Base-by-base conservation (phyloP, 371 early-diverging fungal genomes). In the Mortierella sp. region DNA sequence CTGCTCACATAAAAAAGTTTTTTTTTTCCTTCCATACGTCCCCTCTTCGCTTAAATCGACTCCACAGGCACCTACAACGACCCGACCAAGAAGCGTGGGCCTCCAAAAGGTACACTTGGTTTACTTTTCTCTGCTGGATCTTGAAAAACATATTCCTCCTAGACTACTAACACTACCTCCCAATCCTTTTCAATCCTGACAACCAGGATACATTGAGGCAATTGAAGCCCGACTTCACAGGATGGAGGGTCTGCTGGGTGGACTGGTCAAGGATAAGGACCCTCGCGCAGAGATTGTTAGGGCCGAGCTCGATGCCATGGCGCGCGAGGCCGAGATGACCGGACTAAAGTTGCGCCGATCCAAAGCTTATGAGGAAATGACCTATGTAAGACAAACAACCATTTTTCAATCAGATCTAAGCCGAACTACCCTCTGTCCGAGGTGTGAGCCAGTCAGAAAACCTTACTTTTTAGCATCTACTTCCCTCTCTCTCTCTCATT, bases 181-280 rank as follows among this genome's bases (percentile, higher is more conserved):
- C 41, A 41, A 73, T 65, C 60, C 49, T 73, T 77, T 77, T 71
- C 65, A 4, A 63, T 14, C 18, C 6, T 21, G 6, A 32, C 7
- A 35, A 18, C 1, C 21, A 88, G 94, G 95, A 16, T 95, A 95
- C 72, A 94, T 95, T 71, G 93, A 94, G 78, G 94, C 94, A 0
- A 93, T 95, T 71, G 95, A 95, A 88, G 91, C 91, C 27, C 89
- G 94, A 41, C 88, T 95, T 32, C 92, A 93, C 83, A 82, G 92
- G 77, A 88, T 95, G 85, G 94, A 95, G 77, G 91, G 92, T 12
- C 76, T 95, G 4, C 79, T 95, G 5, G 93, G 93, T 24, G 92
- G 90, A 41, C 88, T 92, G 35, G 91, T 92, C 70, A 91, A 93
- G 75, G 92, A 92, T 79, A 92, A 92, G 70, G 94, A 94, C 75